Evolutionary conservation across 2,329 filamentous ascomycete genomes (phyloP), one percentile per base, ranked within the genome.

Genomic region (Scedosporium apiospermum): DNA sequence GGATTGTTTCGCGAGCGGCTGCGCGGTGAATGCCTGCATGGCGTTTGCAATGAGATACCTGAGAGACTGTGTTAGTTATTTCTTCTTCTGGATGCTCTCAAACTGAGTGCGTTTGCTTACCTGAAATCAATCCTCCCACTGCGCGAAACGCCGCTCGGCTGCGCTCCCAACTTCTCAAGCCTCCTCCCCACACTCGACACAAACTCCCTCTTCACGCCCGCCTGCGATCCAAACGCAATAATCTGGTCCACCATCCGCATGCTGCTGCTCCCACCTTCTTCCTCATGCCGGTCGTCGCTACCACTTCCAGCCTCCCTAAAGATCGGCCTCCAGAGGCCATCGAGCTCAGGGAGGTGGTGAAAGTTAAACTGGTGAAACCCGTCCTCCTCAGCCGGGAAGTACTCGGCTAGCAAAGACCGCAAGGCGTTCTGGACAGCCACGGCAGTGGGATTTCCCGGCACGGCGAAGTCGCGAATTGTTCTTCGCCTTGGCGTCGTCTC

Each of bases 31-130:
- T 0, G 78, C 75, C 69, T 87, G 84, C 79, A 87, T 84, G 4
- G 82, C 82, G 65, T 80, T 85, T 66, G 80, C 80, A 62, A 87
- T 80, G 59, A 88, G 76, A 66, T 84, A 87, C 65, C 84, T 86
- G 49, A 12, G 16, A 4, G 57, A 66, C n/a, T 61, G 58, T 34
- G 6, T 57, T 26, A 57, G 23, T 1, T n/a, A 57, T 16, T 26
- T 26, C n/a, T n/a, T n/a, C n/a, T n/a, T n/a, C n/a, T n/a, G n/a
- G n/a, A n/a, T n/a, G n/a, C n/a, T n/a, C n/a, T n/a, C n/a, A n/a
- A n/a, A n/a, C n/a, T n/a, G n/a, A n/a, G n/a, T n/a, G n/a, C n/a
- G n/a, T n/a, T n/a, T n/a, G n/a, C n/a, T n/a, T n/a, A n/a, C 82
- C 82, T 78, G 34, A 88, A 74, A 68, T 87, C 82, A n/a, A 88